Evolutionary conservation across 176 grass and related monocot genomes (phyloP).

Genomic region (Lolium multiflorum): DNA sequence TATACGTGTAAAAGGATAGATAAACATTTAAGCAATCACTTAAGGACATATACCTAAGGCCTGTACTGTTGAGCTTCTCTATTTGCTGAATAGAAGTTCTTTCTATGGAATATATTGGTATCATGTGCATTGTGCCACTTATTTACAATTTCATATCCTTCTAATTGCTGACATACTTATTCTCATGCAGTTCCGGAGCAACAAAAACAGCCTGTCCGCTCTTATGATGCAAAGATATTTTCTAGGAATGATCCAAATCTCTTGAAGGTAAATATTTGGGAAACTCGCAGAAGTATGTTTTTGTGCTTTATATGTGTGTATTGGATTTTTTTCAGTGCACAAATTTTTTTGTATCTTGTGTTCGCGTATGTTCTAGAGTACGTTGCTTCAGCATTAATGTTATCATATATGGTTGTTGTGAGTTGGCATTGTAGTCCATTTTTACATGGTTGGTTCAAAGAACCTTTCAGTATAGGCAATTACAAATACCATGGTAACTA

Average conservation of each 20-base stretch:
- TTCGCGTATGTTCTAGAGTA: constrained; percentile 21
- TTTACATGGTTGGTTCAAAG: constrained; percentile 25
- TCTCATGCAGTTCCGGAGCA: constrained; percentile 58
- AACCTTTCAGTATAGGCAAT: neutral
- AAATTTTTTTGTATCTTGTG: constrained; percentile 21
- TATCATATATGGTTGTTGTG: neutral
- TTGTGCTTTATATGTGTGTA: constrained; percentile 27
- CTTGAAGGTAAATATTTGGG: constrained; percentile 68
- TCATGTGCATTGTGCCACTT: constrained; percentile 34
- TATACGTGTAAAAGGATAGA: constrained; percentile 27
- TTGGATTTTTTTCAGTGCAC: constrained; percentile 23
- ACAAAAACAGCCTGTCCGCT: constrained; percentile 65
- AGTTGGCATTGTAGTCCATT: constrained; percentile 32
- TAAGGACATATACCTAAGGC: constrained; percentile 35
- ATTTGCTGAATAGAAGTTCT: constrained; percentile 35
- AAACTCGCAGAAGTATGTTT: constrained; percentile 42
- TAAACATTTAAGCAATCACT: neutral
- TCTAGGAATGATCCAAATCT: constrained; percentile 72
- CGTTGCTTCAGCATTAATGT: constrained; percentile 13
- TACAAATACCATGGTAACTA: neutral
- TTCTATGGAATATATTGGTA: constrained; percentile 27
- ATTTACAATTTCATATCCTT: constrained; percentile 40
- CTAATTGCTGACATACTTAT: constrained; percentile 36
- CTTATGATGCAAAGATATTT: constrained; percentile 80
- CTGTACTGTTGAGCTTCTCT: constrained; percentile 32